Conservation (phyloP, 371 early-diverging fungal species). For the Zancudomyces culisetae region DNA sequence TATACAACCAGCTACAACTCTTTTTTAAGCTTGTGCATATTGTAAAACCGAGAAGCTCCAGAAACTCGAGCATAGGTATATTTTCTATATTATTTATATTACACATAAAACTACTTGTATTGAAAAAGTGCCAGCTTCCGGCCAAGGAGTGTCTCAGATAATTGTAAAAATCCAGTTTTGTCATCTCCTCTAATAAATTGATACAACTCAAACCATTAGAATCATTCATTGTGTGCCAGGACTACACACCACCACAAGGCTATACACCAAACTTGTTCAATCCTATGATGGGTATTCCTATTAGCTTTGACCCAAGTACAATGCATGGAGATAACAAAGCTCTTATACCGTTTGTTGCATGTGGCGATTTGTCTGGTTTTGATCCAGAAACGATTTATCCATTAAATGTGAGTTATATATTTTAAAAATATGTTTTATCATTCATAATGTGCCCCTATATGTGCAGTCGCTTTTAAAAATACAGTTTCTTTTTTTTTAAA, state of each 20-base stretch:
- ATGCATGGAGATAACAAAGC: conserved; percentile 53
- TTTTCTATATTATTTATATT: too few relatives aligned
- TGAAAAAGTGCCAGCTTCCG: too few relatives aligned
- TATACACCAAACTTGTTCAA: conserved; percentile 77
- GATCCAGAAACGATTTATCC: conserved; percentile 69
- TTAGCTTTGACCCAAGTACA: conserved; percentile 30
- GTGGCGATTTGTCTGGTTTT: conserved; percentile 74
- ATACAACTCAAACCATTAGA: too few relatives aligned
- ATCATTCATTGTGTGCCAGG: conserved; percentile 83
- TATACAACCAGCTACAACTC: conserved; percentile 77
- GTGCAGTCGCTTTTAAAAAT: too few relatives aligned
- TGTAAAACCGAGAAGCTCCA: conserved; percentile 88
- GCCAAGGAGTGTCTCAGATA: background rate
- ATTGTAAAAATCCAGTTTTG: background rate
- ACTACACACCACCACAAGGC: conserved; percentile 60
- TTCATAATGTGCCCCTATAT: too few relatives aligned
- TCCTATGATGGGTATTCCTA: conserved; percentile 59
- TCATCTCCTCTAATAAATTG: too few relatives aligned
- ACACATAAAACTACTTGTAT: too few relatives aligned
- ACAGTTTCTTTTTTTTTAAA: too few relatives aligned
- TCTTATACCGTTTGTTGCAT: conserved; percentile 78
- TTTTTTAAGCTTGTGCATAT: conserved; percentile 79
- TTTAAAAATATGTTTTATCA: too few relatives aligned
- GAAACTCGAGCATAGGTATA: conserved; percentile 60
- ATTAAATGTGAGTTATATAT: conserved; percentile 29